A percentile compares a stretch with the other conserved stretches of the same genome.
Evolutionary conservation across 306 rosid genomes (phyloP).

Genomic region (Medicago arabica): DNA sequence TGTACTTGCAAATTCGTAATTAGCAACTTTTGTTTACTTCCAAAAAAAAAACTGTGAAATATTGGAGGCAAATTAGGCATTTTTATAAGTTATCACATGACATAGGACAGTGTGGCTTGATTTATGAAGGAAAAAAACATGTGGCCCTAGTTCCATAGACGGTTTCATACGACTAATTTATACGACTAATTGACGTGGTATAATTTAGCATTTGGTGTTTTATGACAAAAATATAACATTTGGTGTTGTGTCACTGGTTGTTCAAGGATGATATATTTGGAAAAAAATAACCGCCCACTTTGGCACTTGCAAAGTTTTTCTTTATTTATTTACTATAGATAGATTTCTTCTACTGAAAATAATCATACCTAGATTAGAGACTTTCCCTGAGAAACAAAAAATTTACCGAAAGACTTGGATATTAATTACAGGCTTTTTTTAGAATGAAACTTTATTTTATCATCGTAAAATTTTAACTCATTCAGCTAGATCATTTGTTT

Average conservation of each 20-base stretch:
- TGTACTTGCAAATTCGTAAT: not conserved
- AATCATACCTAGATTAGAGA: too few relatives aligned
- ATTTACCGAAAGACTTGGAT: too few relatives aligned
- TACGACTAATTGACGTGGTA: not conserved
- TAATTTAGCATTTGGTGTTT: constrained; percentile 16
- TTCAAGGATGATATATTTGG: constrained; percentile 19
- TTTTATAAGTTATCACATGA: constrained; percentile 20
- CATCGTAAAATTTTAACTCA: too few relatives aligned
- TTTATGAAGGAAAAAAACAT: constrained; percentile 1
- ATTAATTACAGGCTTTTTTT: too few relatives aligned
- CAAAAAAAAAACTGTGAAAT: not conserved
- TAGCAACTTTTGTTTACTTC: not conserved
- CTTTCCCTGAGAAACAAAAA: too few relatives aligned
- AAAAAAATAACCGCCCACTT: constrained; percentile 27
- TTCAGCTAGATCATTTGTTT: too few relatives aligned
- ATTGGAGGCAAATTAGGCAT: constrained; percentile 14
- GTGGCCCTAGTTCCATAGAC: constrained; percentile 51
- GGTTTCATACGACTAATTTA: constrained; percentile 37
- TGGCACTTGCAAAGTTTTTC: too few relatives aligned
- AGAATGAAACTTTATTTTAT: too few relatives aligned
- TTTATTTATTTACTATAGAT: too few relatives aligned
- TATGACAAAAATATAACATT: too few relatives aligned
- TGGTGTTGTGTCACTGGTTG: constrained; percentile 31
- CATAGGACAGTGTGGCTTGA: constrained; percentile 7
- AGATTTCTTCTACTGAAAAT: too few relatives aligned